A percentile compares a stretch with the other conserved stretches of the same genome.
phyloP scores from a whole-genome alignment of 306 rosid genomes.

The Adenanthera pavonina region DNA sequence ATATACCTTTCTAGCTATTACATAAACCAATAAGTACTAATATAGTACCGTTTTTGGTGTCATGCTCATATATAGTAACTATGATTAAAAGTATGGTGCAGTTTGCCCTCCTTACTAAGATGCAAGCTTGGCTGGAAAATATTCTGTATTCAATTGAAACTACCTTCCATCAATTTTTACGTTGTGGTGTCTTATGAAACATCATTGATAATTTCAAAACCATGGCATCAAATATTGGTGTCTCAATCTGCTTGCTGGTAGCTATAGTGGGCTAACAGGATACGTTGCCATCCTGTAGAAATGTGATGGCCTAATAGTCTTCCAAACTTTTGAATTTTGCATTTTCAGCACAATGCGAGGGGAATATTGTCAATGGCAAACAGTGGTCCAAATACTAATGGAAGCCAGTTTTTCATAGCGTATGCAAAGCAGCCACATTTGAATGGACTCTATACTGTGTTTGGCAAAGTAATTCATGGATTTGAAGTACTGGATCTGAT shows the following conservation, averaged over 20 bases:
- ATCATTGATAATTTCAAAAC: not conserved
- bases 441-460: constrained; percentile 81
- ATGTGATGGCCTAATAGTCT: not conserved
- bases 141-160: not conserved
- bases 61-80: not conserved
- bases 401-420: constrained; percentile 84
- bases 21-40: not conserved
- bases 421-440: constrained; percentile 94
- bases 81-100: not conserved
- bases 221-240: not conserved
- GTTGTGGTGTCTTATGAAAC: not conserved
- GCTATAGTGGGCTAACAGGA: not conserved
- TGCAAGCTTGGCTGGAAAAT: not conserved
- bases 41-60: not conserved
- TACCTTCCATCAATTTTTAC: not conserved
- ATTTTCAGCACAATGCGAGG: constrained; percentile 88
- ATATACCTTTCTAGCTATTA: not conserved
- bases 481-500: constrained; percentile 96
- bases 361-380: constrained; percentile 93
- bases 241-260: not conserved
- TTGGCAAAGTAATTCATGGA: constrained; percentile 95
- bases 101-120: not conserved
- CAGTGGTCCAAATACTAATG: constrained; percentile 96
- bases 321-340: not conserved
- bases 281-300: not conserved